Evolutionary conservation across 176 grass and related monocot genomes (phyloP).

Genomic region (Raddia distichophylla): DNA sequence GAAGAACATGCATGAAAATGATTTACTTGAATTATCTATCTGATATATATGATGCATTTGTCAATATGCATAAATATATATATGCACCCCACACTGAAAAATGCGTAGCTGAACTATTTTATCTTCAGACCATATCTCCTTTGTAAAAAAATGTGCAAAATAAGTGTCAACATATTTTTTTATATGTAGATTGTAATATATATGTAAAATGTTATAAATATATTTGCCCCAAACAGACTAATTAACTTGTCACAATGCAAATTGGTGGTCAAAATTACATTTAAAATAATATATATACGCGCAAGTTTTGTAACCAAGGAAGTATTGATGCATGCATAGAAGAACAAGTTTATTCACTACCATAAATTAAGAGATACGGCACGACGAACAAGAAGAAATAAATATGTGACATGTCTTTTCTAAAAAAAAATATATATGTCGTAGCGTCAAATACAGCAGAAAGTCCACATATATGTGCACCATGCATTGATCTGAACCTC

Average conservation of each 20-base stretch:
- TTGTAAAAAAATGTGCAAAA: not conserved
- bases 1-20: not conserved
- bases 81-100: not conserved
- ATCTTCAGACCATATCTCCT: not conserved
- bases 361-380: not conserved
- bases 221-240: not conserved
- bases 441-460: not conserved
- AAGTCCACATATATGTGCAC: not conserved
- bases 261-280: not conserved
- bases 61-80: not conserved
- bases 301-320: not conserved
- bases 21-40: too few relatives aligned
- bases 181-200: not conserved
- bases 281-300: not conserved
- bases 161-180: too few relatives aligned
- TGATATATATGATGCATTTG: not conserved
- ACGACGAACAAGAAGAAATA: not conserved
- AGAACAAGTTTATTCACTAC: not conserved
- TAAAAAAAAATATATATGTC: constrained; percentile 13
- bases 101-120: not conserved
- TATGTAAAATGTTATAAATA: not conserved
- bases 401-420: not conserved
- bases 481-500: not conserved
- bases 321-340: not conserved
- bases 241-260: not conserved